Evolutionary conservation across 2,329 filamentous ascomycete species (phyloP), one percentile per base, ranked within the genome.

Genomic region (Boeremia lycopersici): DNA sequence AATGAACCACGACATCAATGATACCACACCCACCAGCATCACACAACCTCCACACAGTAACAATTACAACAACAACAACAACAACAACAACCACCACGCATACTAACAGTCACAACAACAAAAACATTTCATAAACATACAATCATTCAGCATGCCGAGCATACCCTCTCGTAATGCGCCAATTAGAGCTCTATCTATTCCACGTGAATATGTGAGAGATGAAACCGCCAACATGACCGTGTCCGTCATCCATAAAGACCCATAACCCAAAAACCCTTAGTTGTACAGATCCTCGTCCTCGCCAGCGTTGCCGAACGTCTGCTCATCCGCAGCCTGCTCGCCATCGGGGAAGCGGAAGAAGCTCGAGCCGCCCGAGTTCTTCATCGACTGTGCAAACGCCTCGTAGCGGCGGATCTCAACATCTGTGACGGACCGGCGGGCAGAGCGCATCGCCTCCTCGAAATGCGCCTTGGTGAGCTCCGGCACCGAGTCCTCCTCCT

Each of bases 381-480:
- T 99, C 92, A 99, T 96, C 77, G 93, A 93, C 81, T 98, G 93
- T 35, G 93, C 90, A 71, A 99, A 99, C 4, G 95, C 93, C 84
- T 99, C 95, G 80, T 99, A 99, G 58, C 93, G 89, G 73, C 95
- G 90, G 70, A 99, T 96, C 84, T 99, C 95, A 19, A 98, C 93
- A 67, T 99, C 95, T 53, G 86, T 93, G 66, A 99, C 95, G 26
- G 95, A 98, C 74, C 90, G 87, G 77, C 95, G 89, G 61, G 95
- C 95, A 77, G 89, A 88, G 77, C 90, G 87, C 95, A 99, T 99
- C 39, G 95, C 95, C 84, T 99, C 95, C 82, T 98, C 93, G 74
- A 99, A 99, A 80, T 99, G 95, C 54, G 89, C 89, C 80, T 91
- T 95, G 69, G 95, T 98, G 55, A 99, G 87, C 79, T 97, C 90